These are phyloP conservation scores for Marasmius tenuissimus DNA, from an alignment of 1,284 basidiomycete genomes.

Conservation along the genomic window DNA sequence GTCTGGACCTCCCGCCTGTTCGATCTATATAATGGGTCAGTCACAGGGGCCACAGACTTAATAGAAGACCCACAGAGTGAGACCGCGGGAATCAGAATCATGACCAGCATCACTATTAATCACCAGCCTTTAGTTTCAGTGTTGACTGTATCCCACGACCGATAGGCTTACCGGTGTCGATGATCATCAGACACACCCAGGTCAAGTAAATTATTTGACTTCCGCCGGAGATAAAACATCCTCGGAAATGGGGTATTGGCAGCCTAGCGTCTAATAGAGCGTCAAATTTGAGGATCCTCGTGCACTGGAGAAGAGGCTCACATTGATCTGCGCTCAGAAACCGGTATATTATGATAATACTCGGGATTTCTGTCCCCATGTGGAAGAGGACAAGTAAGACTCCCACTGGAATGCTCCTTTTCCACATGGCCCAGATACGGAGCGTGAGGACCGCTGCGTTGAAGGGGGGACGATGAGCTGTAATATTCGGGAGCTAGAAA, in stretches of 20 bases:
- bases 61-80: not conserved
- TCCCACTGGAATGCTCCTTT: not conserved
- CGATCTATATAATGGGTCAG: not conserved
- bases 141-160: not conserved
- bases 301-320: not conserved
- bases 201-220: not conserved
- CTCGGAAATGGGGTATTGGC: not conserved
- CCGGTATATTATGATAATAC: not conserved
- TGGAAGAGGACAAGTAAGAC: not conserved
- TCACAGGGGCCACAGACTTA: too few species aligned
- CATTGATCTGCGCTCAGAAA: not conserved
- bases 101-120: not conserved
- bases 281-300: not conserved
- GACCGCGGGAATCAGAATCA: slow-evolving; percentile 1
- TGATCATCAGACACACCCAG: not conserved
- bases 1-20: not conserved
- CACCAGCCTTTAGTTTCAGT: not conserved
- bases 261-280: not conserved
- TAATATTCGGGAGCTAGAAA: too few species aligned
- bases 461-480: not conserved
- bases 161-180: not conserved
- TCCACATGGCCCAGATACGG: not conserved
- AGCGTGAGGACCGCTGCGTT: not conserved
- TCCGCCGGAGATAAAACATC: not conserved
- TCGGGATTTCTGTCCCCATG: not conserved